phyloP scores from a whole-genome alignment of 2,329 filamentous ascomycete genomes.

The Boeremia exigua region DNA sequence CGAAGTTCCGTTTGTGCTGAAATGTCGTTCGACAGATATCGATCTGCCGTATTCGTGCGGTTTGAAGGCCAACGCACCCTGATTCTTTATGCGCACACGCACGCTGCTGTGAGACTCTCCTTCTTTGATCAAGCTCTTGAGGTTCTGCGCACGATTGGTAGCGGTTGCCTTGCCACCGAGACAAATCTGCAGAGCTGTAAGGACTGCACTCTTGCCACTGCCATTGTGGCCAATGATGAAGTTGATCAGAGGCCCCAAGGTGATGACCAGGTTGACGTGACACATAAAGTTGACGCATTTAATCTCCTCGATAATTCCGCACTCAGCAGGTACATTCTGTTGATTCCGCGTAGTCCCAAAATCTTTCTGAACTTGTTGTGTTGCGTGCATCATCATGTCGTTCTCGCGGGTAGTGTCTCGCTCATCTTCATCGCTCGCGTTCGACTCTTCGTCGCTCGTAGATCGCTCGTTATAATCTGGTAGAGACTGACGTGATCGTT shows the following conservation, averaged over 20 bases:
- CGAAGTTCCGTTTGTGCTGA: conserved; percentile 74
- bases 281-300: conserved; percentile 97
- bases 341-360: conserved; percentile 27
- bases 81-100: conserved; percentile 87
- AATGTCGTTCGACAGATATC: conserved; percentile 91
- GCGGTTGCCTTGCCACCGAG: conserved; percentile 92
- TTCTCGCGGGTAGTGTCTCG: conserved; percentile 26
- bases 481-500: conserved; percentile 38
- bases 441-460: conserved; percentile 19
- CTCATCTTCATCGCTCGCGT: conserved; percentile 23
- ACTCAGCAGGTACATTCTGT: conserved; percentile 74
- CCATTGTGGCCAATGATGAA: conserved; percentile 98
- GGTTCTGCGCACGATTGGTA: conserved; percentile 87
- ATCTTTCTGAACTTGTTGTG: conserved; percentile 39
- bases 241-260: conserved; percentile 93
- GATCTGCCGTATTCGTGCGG: conserved; percentile 80
- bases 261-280: conserved; percentile 79
- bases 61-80: conserved; percentile 83
- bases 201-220: conserved; percentile 93
- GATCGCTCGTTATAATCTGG: conserved; percentile 29
- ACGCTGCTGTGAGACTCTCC: conserved; percentile 75
- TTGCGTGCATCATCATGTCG: conserved; percentile 33
- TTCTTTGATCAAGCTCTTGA: conserved; percentile 91
- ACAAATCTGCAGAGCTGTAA: conserved; percentile 91
- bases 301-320: conserved; percentile 87